Evolutionary conservation across 2,329 filamentous ascomycete species (phyloP), one percentile per base, ranked within the genome.

Genomic region (Pseudogymnoascus pannorum): DNA sequence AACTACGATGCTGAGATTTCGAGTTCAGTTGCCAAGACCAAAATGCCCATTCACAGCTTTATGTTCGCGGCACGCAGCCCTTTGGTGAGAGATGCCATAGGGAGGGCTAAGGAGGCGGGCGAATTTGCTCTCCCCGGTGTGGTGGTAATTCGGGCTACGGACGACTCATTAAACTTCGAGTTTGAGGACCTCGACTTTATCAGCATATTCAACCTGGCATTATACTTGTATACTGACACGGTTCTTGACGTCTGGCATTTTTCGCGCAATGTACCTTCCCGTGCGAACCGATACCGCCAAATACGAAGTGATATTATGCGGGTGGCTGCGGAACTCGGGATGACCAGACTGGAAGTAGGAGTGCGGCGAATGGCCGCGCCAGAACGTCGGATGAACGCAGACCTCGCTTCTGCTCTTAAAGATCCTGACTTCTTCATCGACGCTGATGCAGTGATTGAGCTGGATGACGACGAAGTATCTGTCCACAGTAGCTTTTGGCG

Each of bases 211-310:
- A 93, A 96, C 67, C 68, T 97, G 8, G 83, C 88, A 1, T 77
- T 93, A 8, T 97, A 91, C 68, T 71, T 88, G 6, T 97, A 97
- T 72, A 87, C 86, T 5, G 94, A 97, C 70, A 79, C 78, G 3
- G 76, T 92, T 14, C 80, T 96, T 31, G 91, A 94, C 63, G 88
- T 92, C 16, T 97, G 94, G 94, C 89, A 92, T 66, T 87, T 88
- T 64, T 87, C 87, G 4, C 84, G 82, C 5, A 64, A 70, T 61
- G 82, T 84, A 18, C 83, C 86, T 2, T 76, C 83, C 9, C 77
- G 87, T 71, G 87, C 89, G 0, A 81, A 83, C 67, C 82, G 89
- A 40, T 96, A 91, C 72, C 88, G 92, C 22, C 86, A 92, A 68
- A 81, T 96, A 16, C 87, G 93, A 18, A 81, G 79, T 0, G 93